Evolutionary conservation across 2,329 filamentous ascomycete genomes (phyloP).

Genomic region (Colletotrichum sp.): DNA sequence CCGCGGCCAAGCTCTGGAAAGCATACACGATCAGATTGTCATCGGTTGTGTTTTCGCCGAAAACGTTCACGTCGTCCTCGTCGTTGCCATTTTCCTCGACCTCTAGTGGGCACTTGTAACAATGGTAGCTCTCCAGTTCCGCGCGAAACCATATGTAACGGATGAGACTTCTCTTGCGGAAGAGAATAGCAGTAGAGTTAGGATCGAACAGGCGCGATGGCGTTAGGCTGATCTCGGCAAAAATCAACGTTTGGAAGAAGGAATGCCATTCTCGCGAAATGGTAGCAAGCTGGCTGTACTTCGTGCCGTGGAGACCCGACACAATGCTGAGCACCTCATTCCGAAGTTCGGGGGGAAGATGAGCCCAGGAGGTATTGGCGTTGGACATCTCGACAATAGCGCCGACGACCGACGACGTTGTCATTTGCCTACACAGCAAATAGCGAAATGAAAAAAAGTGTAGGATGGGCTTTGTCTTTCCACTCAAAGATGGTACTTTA

Average conservation of each 20-base stretch:
- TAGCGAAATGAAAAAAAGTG: too few relatives aligned
- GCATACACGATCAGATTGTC: slow-evolving; percentile 30
- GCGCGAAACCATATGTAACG: slow-evolving; percentile 33
- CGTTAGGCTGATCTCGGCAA: slow-evolving; percentile 30
- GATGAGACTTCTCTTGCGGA: slow-evolving; percentile 25
- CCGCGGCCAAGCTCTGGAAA: slow-evolving; percentile 33
- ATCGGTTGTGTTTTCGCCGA: slow-evolving; percentile 24
- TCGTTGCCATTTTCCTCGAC: neutral
- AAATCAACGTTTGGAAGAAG: slow-evolving; percentile 29
- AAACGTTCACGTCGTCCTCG: neutral
- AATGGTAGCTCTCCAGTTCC: slow-evolving; percentile 31
- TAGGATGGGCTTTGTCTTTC: too few relatives aligned
- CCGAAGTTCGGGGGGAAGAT: slow-evolving; percentile 23
- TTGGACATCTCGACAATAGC: slow-evolving; percentile 18
- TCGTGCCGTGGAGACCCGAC: slow-evolving; percentile 18
- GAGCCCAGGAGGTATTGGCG: slow-evolving; percentile 13
- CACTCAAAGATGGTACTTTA: too few relatives aligned
- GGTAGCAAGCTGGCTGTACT: slow-evolving; percentile 23
- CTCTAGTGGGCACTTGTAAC: slow-evolving; percentile 16
- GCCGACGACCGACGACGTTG: neutral
- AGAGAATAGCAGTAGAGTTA: slow-evolving; percentile 24
- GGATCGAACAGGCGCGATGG: slow-evolving; percentile 23
- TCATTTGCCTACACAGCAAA: too few relatives aligned
- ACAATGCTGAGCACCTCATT: slow-evolving; percentile 22
- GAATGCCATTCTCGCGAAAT: slow-evolving; percentile 27